Conservation (phyloP, 441 rosid genomes). For the Flueggea neowawraea region DNA sequence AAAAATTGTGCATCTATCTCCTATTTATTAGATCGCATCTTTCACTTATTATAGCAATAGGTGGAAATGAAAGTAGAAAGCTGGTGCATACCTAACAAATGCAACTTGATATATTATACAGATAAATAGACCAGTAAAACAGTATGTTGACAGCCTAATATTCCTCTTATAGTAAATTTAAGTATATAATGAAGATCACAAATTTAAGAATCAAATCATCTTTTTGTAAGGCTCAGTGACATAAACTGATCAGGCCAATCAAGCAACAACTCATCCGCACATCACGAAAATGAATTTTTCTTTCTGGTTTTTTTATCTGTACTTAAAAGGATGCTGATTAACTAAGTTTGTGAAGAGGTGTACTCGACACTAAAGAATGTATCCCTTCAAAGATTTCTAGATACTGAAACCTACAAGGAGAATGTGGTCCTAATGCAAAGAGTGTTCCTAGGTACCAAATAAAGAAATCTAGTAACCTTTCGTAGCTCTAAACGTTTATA, state of each 20-base stretch:
- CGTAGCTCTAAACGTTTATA: slow-evolving; percentile 42
- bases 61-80: too few relatives aligned
- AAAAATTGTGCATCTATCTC: too few relatives aligned
- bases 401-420: slow-evolving; percentile 19
- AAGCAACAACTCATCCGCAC: slow-evolving; percentile 22
- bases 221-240: neutral
- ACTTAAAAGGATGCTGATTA: slow-evolving; percentile 7
- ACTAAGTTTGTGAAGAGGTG: slow-evolving; percentile 16
- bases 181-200: neutral
- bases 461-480: slow-evolving; percentile 36
- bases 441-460: slow-evolving; percentile 18
- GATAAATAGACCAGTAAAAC: too few relatives aligned
- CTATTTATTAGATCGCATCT: too few relatives aligned
- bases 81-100: too few relatives aligned
- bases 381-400: slow-evolving; percentile 18
- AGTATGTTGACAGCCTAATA: neutral
- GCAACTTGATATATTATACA: too few relatives aligned
- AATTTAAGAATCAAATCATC: neutral
- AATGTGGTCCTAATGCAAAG: slow-evolving; percentile 22
- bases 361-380: slow-evolving; percentile 17
- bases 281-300: slow-evolving; percentile 8
- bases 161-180: neutral
- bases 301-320: too few relatives aligned
- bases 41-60: too few relatives aligned
- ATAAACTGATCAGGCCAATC: slow-evolving; percentile 12